Evolutionary conservation across 2,329 filamentous ascomycete genomes (phyloP), one percentile per base, ranked within the genome.

Genomic region (Colletotrichum nymphaeae): DNA sequence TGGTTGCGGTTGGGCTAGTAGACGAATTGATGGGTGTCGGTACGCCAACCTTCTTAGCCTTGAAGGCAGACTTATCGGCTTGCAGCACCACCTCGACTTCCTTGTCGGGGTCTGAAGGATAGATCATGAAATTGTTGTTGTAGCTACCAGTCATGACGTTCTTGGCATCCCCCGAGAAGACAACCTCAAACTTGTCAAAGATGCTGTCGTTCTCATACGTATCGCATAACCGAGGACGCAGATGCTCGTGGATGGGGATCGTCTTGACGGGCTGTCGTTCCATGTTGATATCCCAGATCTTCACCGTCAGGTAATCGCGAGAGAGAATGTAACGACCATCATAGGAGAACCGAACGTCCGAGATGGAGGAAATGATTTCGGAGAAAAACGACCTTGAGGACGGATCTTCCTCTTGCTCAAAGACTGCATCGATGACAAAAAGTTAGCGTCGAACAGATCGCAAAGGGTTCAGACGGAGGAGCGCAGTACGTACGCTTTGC

Each of bases 81-180:
- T 99, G 97, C 70, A 99, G 87, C 59, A 99, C 97, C 60, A 99
- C 95, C 84, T 99, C 97, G 3, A 96, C 96, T 82, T 99, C 97
- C 86, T 97, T 97, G 77, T 96, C 94, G 7, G 95, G 94, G 79
- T 98, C 96, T 30, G 95, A 97, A 5, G 97, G 97, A 83, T 98
- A 99, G 81, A 99, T 99, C 97, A 99, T 99, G 88, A 99, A 98
- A 87, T 99, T 99, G 87, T 99, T 99, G 89, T 99, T 99, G 88
- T 99, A 99, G 82, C 95, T 98, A 78, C 97, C 97, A 6, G 97
- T 99, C 97, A 99, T 99, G 77, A 98, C 97, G 79, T 99, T 98
- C 89, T 98, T 97, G 52, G 95, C 95, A 83, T 98, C 96, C 28
- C 97, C 97, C 2, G 96, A 98, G 86, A 99, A 99, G 65, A 98